Evolutionary conservation across 306 rosid genomes (phyloP).

Genomic region (Ormosia semicastrata): DNA sequence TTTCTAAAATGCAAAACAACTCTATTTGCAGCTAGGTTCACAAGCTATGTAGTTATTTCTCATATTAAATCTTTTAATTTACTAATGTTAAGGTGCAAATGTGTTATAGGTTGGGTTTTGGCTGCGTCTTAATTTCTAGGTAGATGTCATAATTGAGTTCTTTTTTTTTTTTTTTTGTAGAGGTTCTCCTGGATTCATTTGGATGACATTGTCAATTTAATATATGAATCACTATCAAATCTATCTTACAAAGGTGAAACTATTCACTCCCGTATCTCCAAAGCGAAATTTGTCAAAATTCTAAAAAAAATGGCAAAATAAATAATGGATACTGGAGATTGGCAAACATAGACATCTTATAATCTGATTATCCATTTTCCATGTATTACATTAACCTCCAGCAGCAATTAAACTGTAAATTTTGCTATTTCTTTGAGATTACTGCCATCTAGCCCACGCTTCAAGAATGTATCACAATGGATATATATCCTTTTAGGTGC

Average conservation of each 20-base stretch:
- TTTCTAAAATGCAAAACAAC: not conserved
- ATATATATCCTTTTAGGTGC: not conserved
- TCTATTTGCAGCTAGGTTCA: not conserved
- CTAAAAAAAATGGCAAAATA: not conserved
- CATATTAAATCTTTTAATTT: not conserved
- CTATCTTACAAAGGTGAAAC: conserved; percentile 81
- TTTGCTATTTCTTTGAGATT: not conserved
- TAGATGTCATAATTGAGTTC: not conserved
- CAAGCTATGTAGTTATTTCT: not conserved
- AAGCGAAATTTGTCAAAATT: not conserved
- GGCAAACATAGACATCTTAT: not conserved
- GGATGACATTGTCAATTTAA: conserved; percentile 87
- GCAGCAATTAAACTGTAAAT: not conserved
- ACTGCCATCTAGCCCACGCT: not conserved
- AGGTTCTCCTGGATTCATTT: conserved; percentile 99
- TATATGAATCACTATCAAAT: conserved; percentile 85
- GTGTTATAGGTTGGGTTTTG: not conserved
- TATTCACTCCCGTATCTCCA: conserved; percentile 1
- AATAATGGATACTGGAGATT: not conserved
- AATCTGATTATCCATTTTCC: not conserved
- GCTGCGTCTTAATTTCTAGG: not conserved
- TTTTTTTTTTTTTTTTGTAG: not conserved
- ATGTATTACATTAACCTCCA: not conserved
- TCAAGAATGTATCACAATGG: not conserved
- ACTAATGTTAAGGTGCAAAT: not conserved